Percentiles rank a stretch among this genome's conserved stretches.
Conservation (phyloP, 2,329 filamentous ascomycete species). For the Nemania diffusa region DNA sequence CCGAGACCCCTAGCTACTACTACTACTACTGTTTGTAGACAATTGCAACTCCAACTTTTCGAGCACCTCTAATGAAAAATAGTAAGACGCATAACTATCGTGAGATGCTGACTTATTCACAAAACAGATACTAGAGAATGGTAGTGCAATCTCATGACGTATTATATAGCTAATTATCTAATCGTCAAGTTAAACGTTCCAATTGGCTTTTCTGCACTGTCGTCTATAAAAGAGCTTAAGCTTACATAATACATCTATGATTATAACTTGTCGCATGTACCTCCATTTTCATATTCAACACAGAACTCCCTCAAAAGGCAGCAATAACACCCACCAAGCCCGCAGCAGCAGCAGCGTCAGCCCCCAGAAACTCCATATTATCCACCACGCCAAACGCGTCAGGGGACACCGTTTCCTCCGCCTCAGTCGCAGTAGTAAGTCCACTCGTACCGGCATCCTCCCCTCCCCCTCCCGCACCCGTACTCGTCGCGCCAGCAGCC, state of each 20-base stretch:
- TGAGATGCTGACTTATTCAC: neutral
- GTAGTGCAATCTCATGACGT: neutral
- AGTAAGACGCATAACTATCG: neutral
- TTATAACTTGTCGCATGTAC: neutral
- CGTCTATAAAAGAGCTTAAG: no score
- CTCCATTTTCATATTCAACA: no score
- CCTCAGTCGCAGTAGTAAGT: neutral
- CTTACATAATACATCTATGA: neutral
- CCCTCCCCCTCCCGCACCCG: neutral
- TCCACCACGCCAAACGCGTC: constrained; percentile 18
- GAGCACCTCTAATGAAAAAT: neutral
- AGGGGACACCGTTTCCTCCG: constrained; percentile 14
- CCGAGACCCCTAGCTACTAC: neutral
- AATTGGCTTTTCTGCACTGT: neutral
- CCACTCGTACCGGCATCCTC: neutral
- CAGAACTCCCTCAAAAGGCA: constrained; percentile 21
- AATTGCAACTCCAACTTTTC: neutral
- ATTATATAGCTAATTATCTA: neutral
- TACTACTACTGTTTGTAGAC: neutral
- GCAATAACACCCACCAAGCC: constrained; percentile 36
- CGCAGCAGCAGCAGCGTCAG: constrained; percentile 36
- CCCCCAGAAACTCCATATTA: constrained; percentile 35
- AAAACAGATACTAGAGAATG: neutral
- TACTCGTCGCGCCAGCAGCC: constrained; percentile 6
- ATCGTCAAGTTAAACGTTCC: neutral